A percentile compares a stretch with the other conserved stretches of the same genome.
phyloP scores from a whole-genome alignment of 83 land plant genomes.

The Thuja plicata region DNA sequence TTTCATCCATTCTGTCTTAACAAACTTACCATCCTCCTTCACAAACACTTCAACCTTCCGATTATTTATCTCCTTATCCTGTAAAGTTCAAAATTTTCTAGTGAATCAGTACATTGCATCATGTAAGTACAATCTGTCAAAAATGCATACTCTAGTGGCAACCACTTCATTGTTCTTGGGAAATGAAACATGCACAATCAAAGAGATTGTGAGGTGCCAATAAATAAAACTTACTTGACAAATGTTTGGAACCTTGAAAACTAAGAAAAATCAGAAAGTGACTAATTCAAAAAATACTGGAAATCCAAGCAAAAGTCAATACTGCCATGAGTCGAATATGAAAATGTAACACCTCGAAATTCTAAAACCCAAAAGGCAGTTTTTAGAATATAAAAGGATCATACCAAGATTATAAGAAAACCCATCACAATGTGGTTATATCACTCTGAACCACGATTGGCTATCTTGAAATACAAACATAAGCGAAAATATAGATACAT shows the following conservation, averaged over 20 bases:
- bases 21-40: constrained; percentile 21
- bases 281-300: background rate
- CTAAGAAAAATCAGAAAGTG: background rate
- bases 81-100: constrained; percentile 10
- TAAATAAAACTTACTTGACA: background rate
- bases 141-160: background rate
- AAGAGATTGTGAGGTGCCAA: background rate
- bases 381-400: background rate
- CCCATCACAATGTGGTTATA: background rate
- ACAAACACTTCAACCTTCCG: constrained; percentile 31
- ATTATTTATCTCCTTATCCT: constrained; percentile 51
- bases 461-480: background rate
- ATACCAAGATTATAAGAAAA: too few species aligned
- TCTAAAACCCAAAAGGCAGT: background rate
- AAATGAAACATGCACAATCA: background rate
- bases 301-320: background rate
- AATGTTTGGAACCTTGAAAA: background rate
- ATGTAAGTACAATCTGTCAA: background rate
- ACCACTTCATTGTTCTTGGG: background rate
- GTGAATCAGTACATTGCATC: background rate
- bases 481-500: background rate
- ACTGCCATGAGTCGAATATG: background rate
- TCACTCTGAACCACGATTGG: background rate
- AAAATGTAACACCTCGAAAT: background rate
- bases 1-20: constrained; percentile 33